Percentiles rank a stretch among this genome's conserved stretches.
Evolutionary conservation across 2,329 filamentous ascomycete genomes (phyloP).

Genomic region (Zymoseptoria pseudotritici): DNA sequence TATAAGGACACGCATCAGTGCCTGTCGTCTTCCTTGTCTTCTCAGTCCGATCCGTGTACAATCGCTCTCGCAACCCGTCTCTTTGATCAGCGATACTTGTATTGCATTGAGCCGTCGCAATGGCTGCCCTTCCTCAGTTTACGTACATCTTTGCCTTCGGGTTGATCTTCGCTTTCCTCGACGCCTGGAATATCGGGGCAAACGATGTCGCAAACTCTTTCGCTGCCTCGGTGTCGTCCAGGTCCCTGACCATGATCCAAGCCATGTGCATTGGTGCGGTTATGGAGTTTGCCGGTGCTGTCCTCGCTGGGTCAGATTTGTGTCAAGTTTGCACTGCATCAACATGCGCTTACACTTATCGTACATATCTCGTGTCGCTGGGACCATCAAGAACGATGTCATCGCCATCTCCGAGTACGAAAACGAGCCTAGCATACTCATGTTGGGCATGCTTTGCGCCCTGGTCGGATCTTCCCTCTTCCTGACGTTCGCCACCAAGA

Average conservation of each 20-base stretch:
- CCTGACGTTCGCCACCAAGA: conserved; percentile 45
- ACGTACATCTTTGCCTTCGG: conserved; percentile 56
- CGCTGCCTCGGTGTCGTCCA: conserved; percentile 44
- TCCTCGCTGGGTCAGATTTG: conserved; percentile 28
- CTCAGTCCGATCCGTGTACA: neutral
- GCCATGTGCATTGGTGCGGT: conserved; percentile 41
- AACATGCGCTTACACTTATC: conserved; percentile 4
- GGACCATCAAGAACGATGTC: conserved; percentile 44
- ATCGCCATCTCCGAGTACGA: conserved; percentile 40
- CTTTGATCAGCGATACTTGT: neutral
- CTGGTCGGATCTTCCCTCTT: conserved; percentile 46
- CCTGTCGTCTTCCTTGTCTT: neutral
- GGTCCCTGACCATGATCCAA: conserved; percentile 45
- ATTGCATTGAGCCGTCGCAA: conserved; percentile 9
- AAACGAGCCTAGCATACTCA: conserved; percentile 41
- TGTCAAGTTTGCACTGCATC: conserved; percentile 20
- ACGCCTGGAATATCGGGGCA: conserved; percentile 57
- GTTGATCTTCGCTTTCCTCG: conserved; percentile 56
- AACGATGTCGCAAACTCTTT: conserved; percentile 49
- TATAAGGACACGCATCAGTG: neutral
- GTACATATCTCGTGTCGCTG: conserved; percentile 31
- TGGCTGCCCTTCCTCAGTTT: conserved; percentile 43
- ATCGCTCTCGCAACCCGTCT: neutral
- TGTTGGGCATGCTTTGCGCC: conserved; percentile 49
- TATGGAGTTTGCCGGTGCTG: conserved; percentile 47